Evolutionary conservation across 768 basidiomycete species (phyloP).

Genomic region (Leccinum pellstonianum): DNA sequence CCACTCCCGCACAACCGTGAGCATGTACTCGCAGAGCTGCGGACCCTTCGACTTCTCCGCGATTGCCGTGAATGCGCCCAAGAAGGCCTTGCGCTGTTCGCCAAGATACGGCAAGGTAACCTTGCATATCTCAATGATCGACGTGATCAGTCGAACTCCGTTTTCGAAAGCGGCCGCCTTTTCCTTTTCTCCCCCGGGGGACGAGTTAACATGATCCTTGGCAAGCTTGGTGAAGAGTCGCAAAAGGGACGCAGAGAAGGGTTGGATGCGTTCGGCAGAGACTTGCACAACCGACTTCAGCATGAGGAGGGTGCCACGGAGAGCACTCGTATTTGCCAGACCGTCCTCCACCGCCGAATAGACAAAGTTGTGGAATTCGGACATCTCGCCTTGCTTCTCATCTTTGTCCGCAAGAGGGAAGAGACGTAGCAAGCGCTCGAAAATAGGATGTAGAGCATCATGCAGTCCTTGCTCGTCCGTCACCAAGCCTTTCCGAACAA

Average conservation of each 20-base stretch:
- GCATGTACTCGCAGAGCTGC: slow-evolving; percentile 75
- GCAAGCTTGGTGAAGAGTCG: slow-evolving; percentile 82
- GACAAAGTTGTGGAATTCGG: slow-evolving; percentile 77
- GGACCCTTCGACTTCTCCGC: slow-evolving; percentile 87
- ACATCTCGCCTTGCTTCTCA: slow-evolving; percentile 64
- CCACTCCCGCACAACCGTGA: slow-evolving; percentile 88
- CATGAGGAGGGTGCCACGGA: slow-evolving; percentile 83
- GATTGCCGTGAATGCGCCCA: slow-evolving; percentile 74
- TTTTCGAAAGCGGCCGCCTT: slow-evolving; percentile 45
- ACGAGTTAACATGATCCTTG: slow-evolving; percentile 79
- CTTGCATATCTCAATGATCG: slow-evolving; percentile 87
- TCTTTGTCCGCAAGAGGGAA: slow-evolving; percentile 81
- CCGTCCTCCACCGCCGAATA: slow-evolving; percentile 75
- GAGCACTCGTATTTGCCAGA: slow-evolving; percentile 64
- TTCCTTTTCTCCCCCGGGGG: slow-evolving; percentile 36
- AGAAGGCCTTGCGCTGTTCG: slow-evolving; percentile 81
- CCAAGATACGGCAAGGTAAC: slow-evolving; percentile 76
- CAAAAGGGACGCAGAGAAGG: slow-evolving; percentile 71
- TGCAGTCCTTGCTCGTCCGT: slow-evolving; percentile 79
- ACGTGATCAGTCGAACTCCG: slow-evolving; percentile 62
- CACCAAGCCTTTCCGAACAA: slow-evolving; percentile 83
- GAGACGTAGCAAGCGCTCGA: slow-evolving; percentile 73
- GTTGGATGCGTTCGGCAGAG: slow-evolving; percentile 80
- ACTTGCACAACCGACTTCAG: slow-evolving; percentile 81
- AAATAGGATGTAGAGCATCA: slow-evolving; percentile 78